A percentile compares a stretch with the other conserved stretches of the same genome.
phyloP scores from a whole-genome alignment of 306 rosid species.

The Cucumis cinereus region DNA sequence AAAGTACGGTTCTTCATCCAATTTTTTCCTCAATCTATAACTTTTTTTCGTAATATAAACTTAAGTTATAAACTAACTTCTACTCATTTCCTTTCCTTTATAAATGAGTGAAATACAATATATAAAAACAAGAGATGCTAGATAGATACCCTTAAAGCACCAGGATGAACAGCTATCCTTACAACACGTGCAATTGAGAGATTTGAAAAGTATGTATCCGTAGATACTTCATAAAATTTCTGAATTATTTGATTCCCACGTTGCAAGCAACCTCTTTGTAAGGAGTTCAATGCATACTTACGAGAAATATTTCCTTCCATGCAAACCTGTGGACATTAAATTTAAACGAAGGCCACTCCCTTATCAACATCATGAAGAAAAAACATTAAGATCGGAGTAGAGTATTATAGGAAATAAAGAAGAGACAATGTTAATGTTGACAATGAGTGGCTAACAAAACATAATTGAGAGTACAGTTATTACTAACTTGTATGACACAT shows the following conservation, averaged over 20 bases:
- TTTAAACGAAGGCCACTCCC: not conserved
- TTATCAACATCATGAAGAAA: not conserved
- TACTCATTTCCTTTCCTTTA: not conserved
- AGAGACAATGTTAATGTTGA: not conserved
- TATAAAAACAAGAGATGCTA: not conserved
- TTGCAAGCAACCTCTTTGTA: slow-evolving; percentile 66
- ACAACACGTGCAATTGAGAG: slow-evolving; percentile 91
- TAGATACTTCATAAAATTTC: slow-evolving; percentile 85
- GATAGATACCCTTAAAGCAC: not conserved
- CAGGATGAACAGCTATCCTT: slow-evolving; percentile 41
- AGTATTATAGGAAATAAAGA: not conserved
- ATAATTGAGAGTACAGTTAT: not conserved
- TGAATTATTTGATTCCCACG: slow-evolving; percentile 90
- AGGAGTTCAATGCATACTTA: slow-evolving; percentile 57
- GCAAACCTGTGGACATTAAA: slow-evolving; percentile 29
- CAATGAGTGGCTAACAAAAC: not conserved
- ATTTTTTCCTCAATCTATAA: not conserved
- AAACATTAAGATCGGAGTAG: not conserved
- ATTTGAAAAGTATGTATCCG: slow-evolving; percentile 63
- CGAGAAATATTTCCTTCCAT: slow-evolving; percentile 91
- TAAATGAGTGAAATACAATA: not conserved
- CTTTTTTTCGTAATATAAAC: not conserved
- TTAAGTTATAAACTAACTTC: not conserved
- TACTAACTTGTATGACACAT: slow-evolving; percentile 75
- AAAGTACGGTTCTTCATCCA: not conserved